phyloP scores from a whole-genome alignment of 208 protist species.

The Giardia duodenalis region DNA sequence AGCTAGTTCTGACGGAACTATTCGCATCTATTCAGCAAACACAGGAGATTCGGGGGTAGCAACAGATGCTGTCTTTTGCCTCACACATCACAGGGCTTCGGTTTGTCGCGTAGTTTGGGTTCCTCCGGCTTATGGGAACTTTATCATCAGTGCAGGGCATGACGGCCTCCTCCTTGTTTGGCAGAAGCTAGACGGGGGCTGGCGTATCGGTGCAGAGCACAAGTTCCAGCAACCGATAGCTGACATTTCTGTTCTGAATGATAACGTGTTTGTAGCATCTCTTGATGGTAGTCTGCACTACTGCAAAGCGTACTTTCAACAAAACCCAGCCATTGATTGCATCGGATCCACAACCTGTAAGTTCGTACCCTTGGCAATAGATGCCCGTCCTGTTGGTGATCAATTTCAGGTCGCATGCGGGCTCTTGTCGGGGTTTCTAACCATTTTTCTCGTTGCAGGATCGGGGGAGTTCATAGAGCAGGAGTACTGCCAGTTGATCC shows the following conservation, averaged over 20 bases:
- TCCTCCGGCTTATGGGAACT: background rate
- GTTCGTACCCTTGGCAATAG: background rate
- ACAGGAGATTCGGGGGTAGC: background rate
- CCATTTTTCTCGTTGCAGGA: background rate
- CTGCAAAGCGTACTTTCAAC: background rate
- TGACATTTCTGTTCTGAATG: background rate
- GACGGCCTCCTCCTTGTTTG: background rate
- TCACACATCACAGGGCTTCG: background rate
- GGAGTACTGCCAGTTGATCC: background rate
- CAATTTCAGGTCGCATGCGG: background rate
- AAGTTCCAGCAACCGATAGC: background rate
- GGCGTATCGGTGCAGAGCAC: background rate
- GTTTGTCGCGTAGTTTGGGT: background rate
- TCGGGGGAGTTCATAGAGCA: background rate
- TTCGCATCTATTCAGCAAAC: background rate
- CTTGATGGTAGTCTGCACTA: background rate
- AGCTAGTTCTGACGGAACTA: background rate
- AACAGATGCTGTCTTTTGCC: background rate
- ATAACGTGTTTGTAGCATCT: background rate
- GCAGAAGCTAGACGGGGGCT: background rate
- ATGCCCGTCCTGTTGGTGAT: background rate
- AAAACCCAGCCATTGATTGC: background rate
- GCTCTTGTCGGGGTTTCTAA: background rate
- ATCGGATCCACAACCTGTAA: background rate
- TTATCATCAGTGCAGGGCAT: background rate